Conservation (phyloP, 805 yeast species). For the Peterozyma toletana region DNA sequence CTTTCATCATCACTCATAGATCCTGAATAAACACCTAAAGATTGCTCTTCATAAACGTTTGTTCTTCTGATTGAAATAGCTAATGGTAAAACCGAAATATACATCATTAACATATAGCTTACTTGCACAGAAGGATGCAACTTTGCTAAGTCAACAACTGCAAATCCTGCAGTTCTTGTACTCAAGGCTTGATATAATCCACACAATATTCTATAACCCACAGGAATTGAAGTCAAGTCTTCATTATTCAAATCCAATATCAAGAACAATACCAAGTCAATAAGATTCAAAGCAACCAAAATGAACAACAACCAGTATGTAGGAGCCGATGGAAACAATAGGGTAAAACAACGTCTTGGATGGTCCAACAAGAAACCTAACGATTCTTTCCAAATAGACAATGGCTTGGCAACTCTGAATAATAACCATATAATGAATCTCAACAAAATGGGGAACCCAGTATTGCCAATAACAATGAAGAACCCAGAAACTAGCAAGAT, state of each 20-base stretch:
- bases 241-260: conserved; percentile 60
- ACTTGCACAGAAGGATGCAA: conserved; percentile 92
- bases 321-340: conserved; percentile 85
- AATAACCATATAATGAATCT: conserved; percentile 78
- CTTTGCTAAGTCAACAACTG: conserved; percentile 58
- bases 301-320: conserved; percentile 92
- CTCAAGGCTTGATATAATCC: conserved; percentile 89
- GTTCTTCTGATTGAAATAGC: conserved; percentile 96
- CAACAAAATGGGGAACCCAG: conserved; percentile 84
- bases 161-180: conserved; percentile 91
- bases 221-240: conserved; percentile 45
- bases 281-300: conserved; percentile 60
- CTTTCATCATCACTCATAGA: conserved; percentile 29
- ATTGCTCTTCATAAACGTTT: conserved; percentile 95
- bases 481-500: conserved; percentile 56
- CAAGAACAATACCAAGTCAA: conserved; percentile 76
- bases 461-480: conserved; percentile 85
- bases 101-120: conserved; percentile 95
- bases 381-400: conserved; percentile 64
- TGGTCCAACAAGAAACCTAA: conserved; percentile 84
- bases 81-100: conserved; percentile 90
- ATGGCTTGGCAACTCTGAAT: conserved; percentile 58
- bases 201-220: conserved; percentile 65
- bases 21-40: conserved; percentile 73
- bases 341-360: conserved; percentile 94